These are phyloP conservation scores for Leishmania lainsoni DNA, from an alignment of 208 protist species.

Conservation along the genomic window DNA sequence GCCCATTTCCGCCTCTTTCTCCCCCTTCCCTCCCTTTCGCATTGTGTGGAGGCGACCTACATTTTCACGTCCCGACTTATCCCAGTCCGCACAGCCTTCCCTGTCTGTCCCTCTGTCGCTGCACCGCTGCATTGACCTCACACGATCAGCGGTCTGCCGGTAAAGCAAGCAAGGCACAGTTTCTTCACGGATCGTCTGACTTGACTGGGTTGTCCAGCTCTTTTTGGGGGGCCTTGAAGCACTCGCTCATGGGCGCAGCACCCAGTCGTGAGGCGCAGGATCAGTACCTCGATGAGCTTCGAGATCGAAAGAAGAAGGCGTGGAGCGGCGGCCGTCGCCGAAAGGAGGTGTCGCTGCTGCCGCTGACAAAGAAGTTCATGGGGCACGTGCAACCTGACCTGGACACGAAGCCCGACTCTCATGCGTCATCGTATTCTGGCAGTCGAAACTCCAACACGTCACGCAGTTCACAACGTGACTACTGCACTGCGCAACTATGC, in stretches of 20 bases:
- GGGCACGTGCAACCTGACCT: not conserved
- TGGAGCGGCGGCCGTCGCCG: not conserved
- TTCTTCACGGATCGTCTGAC: not conserved
- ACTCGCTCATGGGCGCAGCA: constrained; percentile 12
- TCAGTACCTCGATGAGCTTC: constrained; percentile 13
- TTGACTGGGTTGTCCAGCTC: not conserved
- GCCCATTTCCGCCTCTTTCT: not conserved
- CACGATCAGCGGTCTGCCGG: not conserved
- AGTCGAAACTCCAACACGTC: not conserved
- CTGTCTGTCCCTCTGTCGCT: not conserved
- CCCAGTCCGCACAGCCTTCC: not conserved
- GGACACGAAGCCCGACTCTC: not conserved
- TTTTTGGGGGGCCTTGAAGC: not conserved
- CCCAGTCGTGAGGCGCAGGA: constrained; percentile 18
- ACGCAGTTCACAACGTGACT: not conserved
- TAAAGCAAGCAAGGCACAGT: not conserved
- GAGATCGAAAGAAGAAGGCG: not conserved
- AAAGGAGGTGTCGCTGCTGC: constrained; percentile 15
- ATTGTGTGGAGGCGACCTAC: not conserved
- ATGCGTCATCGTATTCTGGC: not conserved
- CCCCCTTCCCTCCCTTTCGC: not conserved
- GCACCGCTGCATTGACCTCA: not conserved
- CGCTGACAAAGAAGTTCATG: constrained; percentile 18
- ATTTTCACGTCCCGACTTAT: not conserved
- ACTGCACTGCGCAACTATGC: not conserved